Evolutionary conservation across 2,329 filamentous ascomycete species (phyloP), one percentile per base, ranked within the genome.

Genomic region (Nannizzia gypsea): DNA sequence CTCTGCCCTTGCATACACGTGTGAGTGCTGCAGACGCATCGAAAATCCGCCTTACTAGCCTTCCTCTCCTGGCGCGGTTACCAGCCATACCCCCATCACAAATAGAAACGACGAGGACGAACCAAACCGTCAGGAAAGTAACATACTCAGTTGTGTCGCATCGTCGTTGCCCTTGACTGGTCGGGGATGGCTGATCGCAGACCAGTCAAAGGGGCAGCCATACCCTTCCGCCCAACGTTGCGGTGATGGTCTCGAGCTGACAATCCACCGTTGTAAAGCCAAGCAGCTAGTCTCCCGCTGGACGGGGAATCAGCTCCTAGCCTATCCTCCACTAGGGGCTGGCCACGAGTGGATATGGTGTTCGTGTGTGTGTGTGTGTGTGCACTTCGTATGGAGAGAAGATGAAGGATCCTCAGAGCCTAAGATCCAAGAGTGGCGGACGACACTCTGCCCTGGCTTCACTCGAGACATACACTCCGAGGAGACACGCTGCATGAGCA

Each of bases 1-100:
- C 50, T 34, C 26, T 54, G 50, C 50, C 50, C 50, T 54, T 54
- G 50, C 50, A 54, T 54, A 54, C 50, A 54, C 50, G 50, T 54
- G 50, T 54, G 50, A 15, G 38, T 20, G 26, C 26, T 54, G 50
- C 50, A 54, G 50, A 54, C 8, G 50, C 50, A 34, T 54, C 50
- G 50, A 54, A 34, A 54, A 31, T 54, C 50, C 50, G 50, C 50
- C 50, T 54, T 34, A 28, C 48, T 28, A 52, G 48, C 24, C 11
- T 9, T 28, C 20, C 22, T 4, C 5, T 11, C 6, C 31, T 36
- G 31, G 31, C 31, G 9, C 31, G 8, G 13, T 28, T 28, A 48
- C 44, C 50, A 26, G 28, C 50, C 50, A 54, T 54, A 54, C 26
- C 50, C 50, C 50, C 50, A 54, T 34, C 50, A 54, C 28, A 54